Conservation (phyloP, 208 protist species). For the Leishmania turanica region DNA sequence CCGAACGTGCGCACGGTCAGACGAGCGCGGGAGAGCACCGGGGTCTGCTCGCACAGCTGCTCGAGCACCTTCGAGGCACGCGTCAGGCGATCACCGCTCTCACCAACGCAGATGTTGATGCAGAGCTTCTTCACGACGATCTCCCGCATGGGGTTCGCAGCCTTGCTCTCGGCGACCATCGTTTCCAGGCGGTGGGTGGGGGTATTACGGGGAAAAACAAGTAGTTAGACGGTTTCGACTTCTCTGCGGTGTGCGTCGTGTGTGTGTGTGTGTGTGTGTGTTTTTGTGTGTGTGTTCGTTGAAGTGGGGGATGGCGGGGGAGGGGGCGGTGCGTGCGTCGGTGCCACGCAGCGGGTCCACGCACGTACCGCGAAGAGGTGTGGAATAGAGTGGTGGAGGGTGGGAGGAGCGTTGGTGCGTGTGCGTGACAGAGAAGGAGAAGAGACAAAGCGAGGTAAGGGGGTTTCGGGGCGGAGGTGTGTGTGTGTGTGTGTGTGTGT, state of each 20-base stretch:
- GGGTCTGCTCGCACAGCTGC: slow-evolving; percentile 98
- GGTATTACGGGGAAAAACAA: neutral
- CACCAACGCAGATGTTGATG: slow-evolving; percentile 99
- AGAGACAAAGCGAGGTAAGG: neutral
- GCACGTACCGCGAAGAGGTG: neutral
- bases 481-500: neutral
- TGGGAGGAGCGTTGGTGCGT: neutral
- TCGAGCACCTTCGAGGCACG: slow-evolving; percentile 99
- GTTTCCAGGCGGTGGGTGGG: slow-evolving; percentile 10
- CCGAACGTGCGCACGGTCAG: slow-evolving; percentile 99
- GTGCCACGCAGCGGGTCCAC: neutral
- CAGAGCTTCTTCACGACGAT: slow-evolving; percentile 99
- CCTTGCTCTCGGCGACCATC: slow-evolving; percentile 88
- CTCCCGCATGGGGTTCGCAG: slow-evolving; percentile 97
- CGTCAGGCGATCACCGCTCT: slow-evolving; percentile 98
- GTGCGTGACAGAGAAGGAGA: neutral
- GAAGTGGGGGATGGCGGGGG: neutral
- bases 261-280: neutral
- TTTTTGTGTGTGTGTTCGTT: neutral
- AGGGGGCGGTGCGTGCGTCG: neutral
- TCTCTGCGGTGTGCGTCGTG: neutral
- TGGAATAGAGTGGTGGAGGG: neutral
- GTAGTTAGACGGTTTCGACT: neutral
- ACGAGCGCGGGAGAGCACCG: slow-evolving; percentile 97
- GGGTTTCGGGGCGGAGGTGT: too few relatives aligned